Evolutionary conservation across 2,329 filamentous ascomycete species (phyloP), one percentile per base, ranked within the genome.

Genomic region (Cryphonectria carpinicola): DNA sequence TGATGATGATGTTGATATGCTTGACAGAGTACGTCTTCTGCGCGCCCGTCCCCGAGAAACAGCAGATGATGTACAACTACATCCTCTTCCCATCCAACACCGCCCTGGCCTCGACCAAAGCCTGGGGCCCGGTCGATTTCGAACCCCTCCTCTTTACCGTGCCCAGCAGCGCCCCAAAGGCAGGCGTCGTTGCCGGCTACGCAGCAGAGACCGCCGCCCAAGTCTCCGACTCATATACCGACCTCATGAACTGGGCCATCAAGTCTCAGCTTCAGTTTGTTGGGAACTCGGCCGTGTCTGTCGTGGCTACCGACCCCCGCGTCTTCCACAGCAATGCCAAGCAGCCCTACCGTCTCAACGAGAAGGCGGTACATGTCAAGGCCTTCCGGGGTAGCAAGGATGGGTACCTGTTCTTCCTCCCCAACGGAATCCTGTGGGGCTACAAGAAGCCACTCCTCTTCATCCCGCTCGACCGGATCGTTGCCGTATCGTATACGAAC

Each of bases 401-500:
- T 71, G 90, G 90, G 0, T 91, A 86, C 74, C 81, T 92, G 0
- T 92, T 91, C 76, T 91, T 92, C 76, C 80, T 92, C 22, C 85
- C 89, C 43, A 89, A 84, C 37, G 90, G 90, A 19, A 91, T 92
- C 68, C 78, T 92, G 10, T 92, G 89, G 89, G 89, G 85, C 0
- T 92, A 90, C 82, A 92, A 91, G 80, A 92, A 92, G 79, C 90
- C 90, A 0, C 78, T 92, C 2, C 80, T 90, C 32, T 92, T 91
- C 74, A 82, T 92, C 6, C 88, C 89, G 5, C 83, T 91, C 25
- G 85, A 87, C 67, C 83, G 86, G 17, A 88, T 92, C 66, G 82
- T 83, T 0, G 88, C 89, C 1, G 83, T 91, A n/a, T 90, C 88
- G 75, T 92, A 91, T 77, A 91, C 89, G 6, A 91, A 83, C 71